Base-by-base conservation (phyloP, 768 basidiomycete species). In the Plicaturopsis crispa region DNA sequence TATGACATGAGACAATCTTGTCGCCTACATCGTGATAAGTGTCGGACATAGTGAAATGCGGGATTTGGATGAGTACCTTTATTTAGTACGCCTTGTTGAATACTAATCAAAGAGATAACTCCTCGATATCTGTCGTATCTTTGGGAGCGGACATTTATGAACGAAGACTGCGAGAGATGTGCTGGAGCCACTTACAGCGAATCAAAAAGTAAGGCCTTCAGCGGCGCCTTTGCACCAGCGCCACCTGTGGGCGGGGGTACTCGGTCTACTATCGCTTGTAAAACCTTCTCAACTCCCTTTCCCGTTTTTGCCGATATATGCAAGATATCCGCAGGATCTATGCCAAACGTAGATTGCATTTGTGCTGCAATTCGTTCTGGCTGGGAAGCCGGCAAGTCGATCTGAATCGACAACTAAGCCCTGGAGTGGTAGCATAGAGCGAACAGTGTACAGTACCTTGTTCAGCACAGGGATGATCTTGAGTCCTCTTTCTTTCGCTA, bases 41-140 rank as follows among this genome's bases (percentile, higher is more conserved):
- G 23, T 39, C 20, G 30, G 16, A 10, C 14, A 31, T 18, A 24
- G 37, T 24, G n/a, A 32, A 31, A 39, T 30, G 33, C 18, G 28
- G 30, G 11, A 24, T 34, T 24, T 28, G 22, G n/a, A 28, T 24
- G 24, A 49, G 20, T 49, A 84, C 91, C 91, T 72, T 87, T 94
- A 32, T 75, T 74, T 32, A 98, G 63, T 13, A 80, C 60, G 2
- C 96, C 96, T 39, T 76, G 72, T 50, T 85, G 80, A 14, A 99
- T 60, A 47, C 76, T 86, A 24, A 98, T 73, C 21, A 98, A 64
- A 2, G 90, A 94, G 34, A 99, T 92, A 16, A 98, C 96, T 7
- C 96, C 96, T 40, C 93, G 78, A 60, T 91, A 99, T 45, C 84
- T 77, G 56, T 99, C 96, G 57, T 93, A 97, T 41, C 91, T 94